Percentiles rank a stretch among this genome's conserved stretches.
Evolutionary conservation across 2,329 filamentous ascomycete genomes (phyloP).

Genomic region (Claviceps digitariae): DNA sequence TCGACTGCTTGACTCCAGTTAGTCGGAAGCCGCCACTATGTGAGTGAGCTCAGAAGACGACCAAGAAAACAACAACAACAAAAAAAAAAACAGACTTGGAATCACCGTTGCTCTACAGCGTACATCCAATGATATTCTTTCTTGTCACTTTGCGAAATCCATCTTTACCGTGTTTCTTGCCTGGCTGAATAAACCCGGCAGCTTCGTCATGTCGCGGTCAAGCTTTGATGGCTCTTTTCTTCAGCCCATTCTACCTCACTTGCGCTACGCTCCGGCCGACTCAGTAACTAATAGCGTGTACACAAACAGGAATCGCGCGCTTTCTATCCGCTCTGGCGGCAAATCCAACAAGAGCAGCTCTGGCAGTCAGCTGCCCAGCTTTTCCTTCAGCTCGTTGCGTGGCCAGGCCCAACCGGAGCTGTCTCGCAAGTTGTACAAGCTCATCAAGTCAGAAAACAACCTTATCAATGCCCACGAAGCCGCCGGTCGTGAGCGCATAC

Average conservation of each 20-base stretch:
- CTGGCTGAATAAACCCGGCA: neutral
- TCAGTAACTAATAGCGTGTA: conserved; percentile 14
- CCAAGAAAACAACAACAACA: neutral
- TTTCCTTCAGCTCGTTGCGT: conserved; percentile 77
- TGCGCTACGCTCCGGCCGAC: conserved; percentile 10
- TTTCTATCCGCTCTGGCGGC: conserved; percentile 59
- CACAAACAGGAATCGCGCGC: conserved; percentile 52
- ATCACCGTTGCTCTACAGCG: neutral
- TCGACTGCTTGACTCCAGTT: conserved; percentile 1
- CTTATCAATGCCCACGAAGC: conserved; percentile 73
- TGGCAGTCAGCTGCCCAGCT: conserved; percentile 42
- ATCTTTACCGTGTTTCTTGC: neutral
- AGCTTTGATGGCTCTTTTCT: conserved; percentile 18
- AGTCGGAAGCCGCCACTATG: conserved; percentile 5
- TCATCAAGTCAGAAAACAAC: conserved; percentile 92
- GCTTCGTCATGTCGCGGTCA: conserved; percentile 17
- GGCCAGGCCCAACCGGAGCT: conserved; percentile 77
- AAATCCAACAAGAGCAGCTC: conserved; percentile 30
- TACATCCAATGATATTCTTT: neutral
- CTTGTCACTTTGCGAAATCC: neutral
- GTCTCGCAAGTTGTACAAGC: conserved; percentile 72
- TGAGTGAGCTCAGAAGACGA: neutral
- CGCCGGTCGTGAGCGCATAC: conserved; percentile 70
- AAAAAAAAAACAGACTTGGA: neutral
- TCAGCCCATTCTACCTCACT: conserved; percentile 9